These are phyloP conservation scores for Russula compacta DNA, from an alignment of 768 basidiomycete genomes.

Conservation along the genomic window DNA sequence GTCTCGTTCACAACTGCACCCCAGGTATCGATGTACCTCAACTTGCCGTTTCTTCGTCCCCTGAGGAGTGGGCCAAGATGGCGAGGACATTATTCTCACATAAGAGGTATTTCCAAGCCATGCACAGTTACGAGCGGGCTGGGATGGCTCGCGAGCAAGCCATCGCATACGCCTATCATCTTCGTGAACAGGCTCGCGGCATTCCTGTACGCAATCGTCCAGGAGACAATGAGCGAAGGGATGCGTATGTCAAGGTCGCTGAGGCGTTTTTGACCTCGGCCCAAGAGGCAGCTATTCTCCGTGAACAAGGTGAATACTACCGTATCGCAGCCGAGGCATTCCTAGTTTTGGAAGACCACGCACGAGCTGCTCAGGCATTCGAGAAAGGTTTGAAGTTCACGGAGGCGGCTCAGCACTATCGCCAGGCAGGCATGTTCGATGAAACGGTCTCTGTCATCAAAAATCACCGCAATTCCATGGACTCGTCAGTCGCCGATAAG, in stretches of 20 bases:
- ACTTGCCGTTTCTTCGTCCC: constrained; percentile 45
- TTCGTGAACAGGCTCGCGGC: constrained; percentile 42
- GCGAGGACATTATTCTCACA: constrained; percentile 35
- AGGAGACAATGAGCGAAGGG: constrained; percentile 18
- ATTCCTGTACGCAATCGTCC: constrained; percentile 17
- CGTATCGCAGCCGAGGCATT: constrained; percentile 40
- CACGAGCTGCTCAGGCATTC: constrained; percentile 36
- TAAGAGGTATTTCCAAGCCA: constrained; percentile 43
- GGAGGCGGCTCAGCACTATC: constrained; percentile 35
- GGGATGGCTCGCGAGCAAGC: constrained; percentile 32
- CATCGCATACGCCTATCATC: constrained; percentile 44
- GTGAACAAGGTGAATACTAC: constrained; percentile 30
- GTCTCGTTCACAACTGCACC: constrained; percentile 40
- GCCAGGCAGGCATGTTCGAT: constrained; percentile 40
- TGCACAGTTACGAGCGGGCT: constrained; percentile 46
- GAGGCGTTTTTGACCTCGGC: constrained; percentile 41
- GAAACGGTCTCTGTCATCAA: constrained; percentile 40
- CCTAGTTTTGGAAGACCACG: constrained; percentile 31
- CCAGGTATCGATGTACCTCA: constrained; percentile 42
- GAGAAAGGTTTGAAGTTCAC: constrained; percentile 34
- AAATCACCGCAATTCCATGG: constrained; percentile 27
- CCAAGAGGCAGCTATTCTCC: constrained; percentile 20
- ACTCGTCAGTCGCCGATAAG: constrained; percentile 25
- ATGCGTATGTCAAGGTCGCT: constrained; percentile 39
- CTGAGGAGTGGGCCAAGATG: constrained; percentile 37